Percentiles rank a stretch among this genome's conserved stretches.
Conservation (phyloP, 495 filamentous ascomycete species). For the Lasiosphaeria hispida region DNA sequence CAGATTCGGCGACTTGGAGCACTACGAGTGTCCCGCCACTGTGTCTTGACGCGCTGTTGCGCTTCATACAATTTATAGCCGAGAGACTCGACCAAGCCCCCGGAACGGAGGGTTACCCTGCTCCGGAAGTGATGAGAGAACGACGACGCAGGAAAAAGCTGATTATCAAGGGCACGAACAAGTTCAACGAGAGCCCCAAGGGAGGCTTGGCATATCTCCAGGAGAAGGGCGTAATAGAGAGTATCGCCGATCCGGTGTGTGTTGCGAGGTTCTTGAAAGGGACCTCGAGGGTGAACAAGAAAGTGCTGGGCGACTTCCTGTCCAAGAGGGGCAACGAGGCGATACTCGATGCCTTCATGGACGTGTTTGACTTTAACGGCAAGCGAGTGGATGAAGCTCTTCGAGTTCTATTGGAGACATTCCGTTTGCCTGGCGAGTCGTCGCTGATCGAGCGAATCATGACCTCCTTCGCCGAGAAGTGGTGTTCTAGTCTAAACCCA, state of each 20-base stretch:
- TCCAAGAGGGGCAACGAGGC: slow-evolving; percentile 83
- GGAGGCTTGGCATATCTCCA: slow-evolving; percentile 82
- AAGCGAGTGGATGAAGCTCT: slow-evolving; percentile 89
- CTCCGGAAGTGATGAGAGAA: slow-evolving; percentile 59
- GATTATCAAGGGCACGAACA: slow-evolving; percentile 81
- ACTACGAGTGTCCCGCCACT: slow-evolving; percentile 96
- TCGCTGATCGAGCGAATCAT: slow-evolving; percentile 91
- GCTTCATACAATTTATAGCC: slow-evolving; percentile 86
- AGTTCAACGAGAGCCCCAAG: slow-evolving; percentile 95
- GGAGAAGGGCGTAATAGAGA: slow-evolving; percentile 77
- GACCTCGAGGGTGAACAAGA: slow-evolving; percentile 86
- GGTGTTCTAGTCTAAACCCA: slow-evolving; percentile 68
- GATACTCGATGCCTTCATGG: slow-evolving; percentile 79
- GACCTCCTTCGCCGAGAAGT: slow-evolving; percentile 80
- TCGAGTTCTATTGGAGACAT: slow-evolving; percentile 81
- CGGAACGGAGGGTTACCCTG: slow-evolving; percentile 63
- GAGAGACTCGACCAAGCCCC: slow-evolving; percentile 77
- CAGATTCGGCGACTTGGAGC: slow-evolving; percentile 98
- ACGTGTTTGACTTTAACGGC: slow-evolving; percentile 78
- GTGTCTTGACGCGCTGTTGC: slow-evolving; percentile 86
- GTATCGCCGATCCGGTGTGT: slow-evolving; percentile 65
- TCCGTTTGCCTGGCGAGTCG: slow-evolving; percentile 91
- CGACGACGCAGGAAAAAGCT: slow-evolving; percentile 77
- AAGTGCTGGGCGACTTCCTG: slow-evolving; percentile 83
- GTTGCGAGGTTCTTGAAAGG: slow-evolving; percentile 82